Conservation (phyloP, 106 monocot genomes). For the Hemerocallis citrina region DNA sequence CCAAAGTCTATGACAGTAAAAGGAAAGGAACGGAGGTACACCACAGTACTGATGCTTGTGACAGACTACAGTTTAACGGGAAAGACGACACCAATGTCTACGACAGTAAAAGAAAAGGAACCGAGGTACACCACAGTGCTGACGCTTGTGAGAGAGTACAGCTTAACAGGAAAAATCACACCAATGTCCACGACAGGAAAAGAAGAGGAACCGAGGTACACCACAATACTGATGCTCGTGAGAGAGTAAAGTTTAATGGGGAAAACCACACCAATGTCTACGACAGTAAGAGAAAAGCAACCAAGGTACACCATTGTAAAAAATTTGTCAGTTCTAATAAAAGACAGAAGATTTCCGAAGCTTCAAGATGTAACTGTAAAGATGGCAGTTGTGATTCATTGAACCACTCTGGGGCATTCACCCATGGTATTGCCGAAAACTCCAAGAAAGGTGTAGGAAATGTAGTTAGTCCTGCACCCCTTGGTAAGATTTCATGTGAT, state of each 20-base stretch:
- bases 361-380: neutral
- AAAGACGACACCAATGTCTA: neutral
- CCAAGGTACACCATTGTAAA: neutral
- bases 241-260: neutral
- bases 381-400: neutral
- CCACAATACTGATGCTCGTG: neutral
- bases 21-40: slow-evolving; percentile 1
- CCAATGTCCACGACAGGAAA: neutral
- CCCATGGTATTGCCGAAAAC: too few relatives aligned
- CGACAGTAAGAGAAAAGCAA: neutral
- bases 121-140: neutral
- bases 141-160: neutral
- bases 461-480: too few relatives aligned
- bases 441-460: neutral
- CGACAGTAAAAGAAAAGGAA: neutral
- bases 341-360: neutral
- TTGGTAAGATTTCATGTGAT: too few relatives aligned
- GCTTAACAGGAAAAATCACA: slow-evolving; percentile 4
- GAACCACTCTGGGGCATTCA: too few relatives aligned
- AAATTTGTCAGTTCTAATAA: too few relatives aligned
- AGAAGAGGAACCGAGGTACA: neutral
- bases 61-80: neutral
- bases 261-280: neutral
- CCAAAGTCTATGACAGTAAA: neutral
- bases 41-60: neutral